phyloP scores from a whole-genome alignment of 768 basidiomycete species.

The Boletus vinaceobasis region DNA sequence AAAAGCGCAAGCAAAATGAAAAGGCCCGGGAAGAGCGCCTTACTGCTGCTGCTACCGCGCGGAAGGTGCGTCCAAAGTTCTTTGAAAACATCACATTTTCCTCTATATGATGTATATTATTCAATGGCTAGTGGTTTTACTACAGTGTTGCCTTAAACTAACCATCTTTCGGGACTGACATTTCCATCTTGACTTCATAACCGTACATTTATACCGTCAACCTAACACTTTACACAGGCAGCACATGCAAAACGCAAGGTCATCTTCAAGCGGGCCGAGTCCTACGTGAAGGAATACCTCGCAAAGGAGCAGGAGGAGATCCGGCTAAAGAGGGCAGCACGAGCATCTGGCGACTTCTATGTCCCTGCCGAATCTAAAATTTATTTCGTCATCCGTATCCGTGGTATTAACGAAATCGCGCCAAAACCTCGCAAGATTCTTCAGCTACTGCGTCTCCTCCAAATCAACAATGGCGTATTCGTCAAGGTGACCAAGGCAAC shows the following conservation, averaged over 20 bases:
- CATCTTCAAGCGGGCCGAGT: constrained; percentile 98
- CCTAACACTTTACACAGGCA: constrained; percentile 48
- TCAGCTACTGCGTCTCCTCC: constrained; percentile 95
- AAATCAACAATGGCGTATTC: constrained; percentile 99
- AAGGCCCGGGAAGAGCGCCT: constrained; percentile 94
- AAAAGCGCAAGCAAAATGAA: constrained; percentile 98
- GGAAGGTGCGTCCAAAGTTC: constrained; percentile 64
- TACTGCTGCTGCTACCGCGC: constrained; percentile 75
- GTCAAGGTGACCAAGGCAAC: constrained; percentile 96
- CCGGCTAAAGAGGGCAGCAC: constrained; percentile 89
- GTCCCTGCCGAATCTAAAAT: constrained; percentile 96
- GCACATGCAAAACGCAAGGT: constrained; percentile 90
- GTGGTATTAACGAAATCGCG: constrained; percentile 99
- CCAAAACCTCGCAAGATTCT: constrained; percentile 99
- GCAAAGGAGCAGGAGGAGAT: constrained; percentile 94
- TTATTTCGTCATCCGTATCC: constrained; percentile 96
- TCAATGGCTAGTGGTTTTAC: constrained; percentile 74
- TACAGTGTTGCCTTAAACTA: constrained; percentile 77
- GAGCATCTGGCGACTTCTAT: constrained; percentile 92
- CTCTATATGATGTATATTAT: constrained; percentile 76
- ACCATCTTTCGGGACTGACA: constrained; percentile 81
- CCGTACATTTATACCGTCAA: constrained; percentile 2
- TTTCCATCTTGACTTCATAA: neutral
- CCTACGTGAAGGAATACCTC: constrained; percentile 96
- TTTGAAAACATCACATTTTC: constrained; percentile 16